phyloP scores from a whole-genome alignment of 2,329 filamentous ascomycete genomes.

The Beauveria medogensis region DNA sequence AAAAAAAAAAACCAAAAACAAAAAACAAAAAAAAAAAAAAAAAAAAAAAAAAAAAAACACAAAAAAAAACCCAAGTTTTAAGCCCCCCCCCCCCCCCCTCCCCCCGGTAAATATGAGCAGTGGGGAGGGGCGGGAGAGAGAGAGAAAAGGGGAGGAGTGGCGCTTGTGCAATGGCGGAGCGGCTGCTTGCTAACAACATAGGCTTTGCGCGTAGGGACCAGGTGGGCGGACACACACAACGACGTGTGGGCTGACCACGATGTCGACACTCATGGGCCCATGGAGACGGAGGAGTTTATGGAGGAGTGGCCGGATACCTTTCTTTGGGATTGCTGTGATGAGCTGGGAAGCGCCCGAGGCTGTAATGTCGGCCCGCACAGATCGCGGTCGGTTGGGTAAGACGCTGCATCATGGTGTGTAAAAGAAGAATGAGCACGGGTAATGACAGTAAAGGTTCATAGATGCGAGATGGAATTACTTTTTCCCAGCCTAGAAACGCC shows the following conservation, averaged over 20 bases:
- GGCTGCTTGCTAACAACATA: background rate
- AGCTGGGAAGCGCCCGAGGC: conserved; percentile 5
- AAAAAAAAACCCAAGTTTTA: no score
- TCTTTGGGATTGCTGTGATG: conserved; percentile 17
- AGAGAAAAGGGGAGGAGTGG: background rate
- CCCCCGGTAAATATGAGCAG: background rate
- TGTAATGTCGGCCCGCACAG: conserved; percentile 9
- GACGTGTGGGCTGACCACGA: conserved; percentile 14
- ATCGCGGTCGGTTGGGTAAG: background rate
- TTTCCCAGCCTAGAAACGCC: conserved; percentile 8
- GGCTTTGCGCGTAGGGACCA: background rate
- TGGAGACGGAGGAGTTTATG: conserved; percentile 14
- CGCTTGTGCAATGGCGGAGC: background rate
- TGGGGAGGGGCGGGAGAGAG: background rate
- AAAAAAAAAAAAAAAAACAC: no score
- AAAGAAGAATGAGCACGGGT: background rate
- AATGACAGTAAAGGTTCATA: background rate
- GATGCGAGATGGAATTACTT: conserved; percentile 5
- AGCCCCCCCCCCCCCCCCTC: no score
- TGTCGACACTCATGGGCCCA: conserved; percentile 9
- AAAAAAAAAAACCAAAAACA: no score
- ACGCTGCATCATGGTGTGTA: background rate
- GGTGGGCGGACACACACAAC: conserved; percentile 7
- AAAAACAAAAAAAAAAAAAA: no score
- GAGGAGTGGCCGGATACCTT: conserved; percentile 16